phyloP scores from a whole-genome alignment of 495 filamentous ascomycete genomes.

The Penicillium ochrochloron region DNA sequence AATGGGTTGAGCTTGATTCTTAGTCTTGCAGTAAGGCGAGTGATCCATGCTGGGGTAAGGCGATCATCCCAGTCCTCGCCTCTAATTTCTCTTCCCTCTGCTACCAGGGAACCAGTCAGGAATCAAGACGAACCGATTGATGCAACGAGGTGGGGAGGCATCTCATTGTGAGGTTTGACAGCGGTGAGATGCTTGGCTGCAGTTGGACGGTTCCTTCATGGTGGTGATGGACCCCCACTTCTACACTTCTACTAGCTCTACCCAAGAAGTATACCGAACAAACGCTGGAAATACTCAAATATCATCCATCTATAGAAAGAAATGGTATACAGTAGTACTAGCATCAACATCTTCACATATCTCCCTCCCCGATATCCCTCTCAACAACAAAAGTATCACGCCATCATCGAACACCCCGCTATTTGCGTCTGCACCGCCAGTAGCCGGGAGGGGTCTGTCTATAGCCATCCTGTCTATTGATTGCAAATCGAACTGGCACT shows the following conservation, averaged over 20 bases:
- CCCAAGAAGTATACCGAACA: not conserved
- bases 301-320: no score
- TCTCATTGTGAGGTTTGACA: conserved; percentile 11
- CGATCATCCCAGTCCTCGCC: not conserved
- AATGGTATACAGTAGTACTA: not conserved
- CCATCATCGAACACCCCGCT: conserved; percentile 9
- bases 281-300: no score
- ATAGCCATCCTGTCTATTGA: conserved; percentile 20
- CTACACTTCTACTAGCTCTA: not conserved
- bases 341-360: conserved; percentile 4
- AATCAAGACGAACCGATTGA: conserved; percentile 6
- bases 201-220: not conserved
- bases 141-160: conserved; percentile 9
- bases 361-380: not conserved
- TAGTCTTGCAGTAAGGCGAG: conserved; percentile 24
- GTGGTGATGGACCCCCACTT: not conserved
- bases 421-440: conserved; percentile 36
- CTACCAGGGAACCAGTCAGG: conserved; percentile 9
- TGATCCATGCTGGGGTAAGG: conserved; percentile 21
- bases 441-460: conserved; percentile 22
- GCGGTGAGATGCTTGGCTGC: conserved; percentile 38
- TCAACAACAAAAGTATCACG: not conserved
- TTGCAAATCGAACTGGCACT: conserved; percentile 28
- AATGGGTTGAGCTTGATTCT: conserved; percentile 21
- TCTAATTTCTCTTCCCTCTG: not conserved